Evolutionary conservation across 176 grass and related monocot species (phyloP).

Genomic region (Juncus inflexus): DNA sequence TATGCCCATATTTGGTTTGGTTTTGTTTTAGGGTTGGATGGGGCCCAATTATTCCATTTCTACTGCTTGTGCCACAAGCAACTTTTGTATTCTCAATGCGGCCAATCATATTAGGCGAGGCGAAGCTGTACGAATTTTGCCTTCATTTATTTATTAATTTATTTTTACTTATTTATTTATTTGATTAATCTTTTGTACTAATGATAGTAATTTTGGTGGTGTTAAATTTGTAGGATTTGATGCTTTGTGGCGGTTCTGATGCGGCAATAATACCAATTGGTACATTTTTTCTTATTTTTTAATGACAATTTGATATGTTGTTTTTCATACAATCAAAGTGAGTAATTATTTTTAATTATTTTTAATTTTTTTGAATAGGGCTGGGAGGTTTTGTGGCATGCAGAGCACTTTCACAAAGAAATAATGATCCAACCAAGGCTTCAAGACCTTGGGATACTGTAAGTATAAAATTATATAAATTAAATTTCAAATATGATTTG

Average conservation of each 20-base stretch:
- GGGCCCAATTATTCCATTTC: constrained; percentile 99
- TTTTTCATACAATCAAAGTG: constrained; percentile 4
- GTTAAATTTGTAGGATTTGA: constrained; percentile 60
- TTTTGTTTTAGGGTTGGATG: constrained; percentile 75
- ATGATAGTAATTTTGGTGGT: background rate
- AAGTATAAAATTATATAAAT: constrained; percentile 25
- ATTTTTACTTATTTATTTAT: background rate
- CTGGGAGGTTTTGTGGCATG: constrained; percentile 98
- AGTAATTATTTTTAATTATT: background rate
- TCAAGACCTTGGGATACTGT: constrained; percentile 96
- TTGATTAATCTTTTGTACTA: background rate
- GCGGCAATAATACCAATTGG: constrained; percentile 90
- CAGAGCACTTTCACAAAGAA: constrained; percentile 96
- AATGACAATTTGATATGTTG: constrained; percentile 5
- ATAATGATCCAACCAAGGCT: constrained; percentile 90
- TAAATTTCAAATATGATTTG: background rate
- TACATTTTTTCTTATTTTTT: constrained; percentile 9
- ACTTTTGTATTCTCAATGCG: constrained; percentile 97
- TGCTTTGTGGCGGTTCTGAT: constrained; percentile 99
- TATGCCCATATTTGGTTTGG: background rate
- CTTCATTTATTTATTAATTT: constrained; percentile 1
- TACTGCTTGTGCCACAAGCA: constrained; percentile 98
- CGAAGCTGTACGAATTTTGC: constrained; percentile 65
- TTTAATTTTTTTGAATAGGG: constrained; percentile 33
- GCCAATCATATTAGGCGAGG: constrained; percentile 97